Evolutionary conservation across 805 yeast species (phyloP), one percentile per base, ranked within the genome.

Genomic region (Hyphopichia homilentoma): DNA sequence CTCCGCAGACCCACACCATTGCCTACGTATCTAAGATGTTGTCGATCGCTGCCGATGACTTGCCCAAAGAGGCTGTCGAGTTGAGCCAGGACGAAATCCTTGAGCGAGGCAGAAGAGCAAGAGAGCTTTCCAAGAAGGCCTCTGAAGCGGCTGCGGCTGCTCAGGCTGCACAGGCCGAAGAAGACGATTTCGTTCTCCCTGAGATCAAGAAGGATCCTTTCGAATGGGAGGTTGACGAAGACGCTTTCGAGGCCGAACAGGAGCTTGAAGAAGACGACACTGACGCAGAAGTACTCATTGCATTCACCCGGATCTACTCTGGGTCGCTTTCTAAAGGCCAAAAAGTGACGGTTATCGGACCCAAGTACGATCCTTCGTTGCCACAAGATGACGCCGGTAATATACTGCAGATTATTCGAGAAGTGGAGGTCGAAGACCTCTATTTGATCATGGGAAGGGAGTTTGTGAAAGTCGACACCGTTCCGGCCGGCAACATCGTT

Each of bases 401-500:
- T 24, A 80, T 80, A 12, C 63, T 57, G 7, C 79, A 80, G 43
- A 73, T 81, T 38, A 62, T 71, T 18, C 63, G 75, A 18, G 72
- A 69, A 5, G 75, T 83, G 1, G 76, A 70, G 9, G 71, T 93
- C 22, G 73, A 83, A 5, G 84, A 81, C 26, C 60, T 93, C 24
- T 89, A 77, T 48, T 61, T 93, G 34, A 67, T 93, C 34, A 93
- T 93, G 97, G 99, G 98, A 13, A 70, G 90, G 43, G 97, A 93
- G 38, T 62, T 90, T 21, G 77, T 88, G 2, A 70, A 89, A 3
- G 66, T 93, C 41, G 73, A 81, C 26, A 71, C 70, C 12, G 96
- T 90, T 4, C 96, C 96, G 2, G 90, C 97, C 1, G 99, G 99
- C 20, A 87, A 84, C 45, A 87, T 93, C 39, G 94, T 86, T 5